These are phyloP conservation scores for Mucor saturninus DNA, from an alignment of 371 early-diverging fungal species.

Conservation along the genomic window DNA sequence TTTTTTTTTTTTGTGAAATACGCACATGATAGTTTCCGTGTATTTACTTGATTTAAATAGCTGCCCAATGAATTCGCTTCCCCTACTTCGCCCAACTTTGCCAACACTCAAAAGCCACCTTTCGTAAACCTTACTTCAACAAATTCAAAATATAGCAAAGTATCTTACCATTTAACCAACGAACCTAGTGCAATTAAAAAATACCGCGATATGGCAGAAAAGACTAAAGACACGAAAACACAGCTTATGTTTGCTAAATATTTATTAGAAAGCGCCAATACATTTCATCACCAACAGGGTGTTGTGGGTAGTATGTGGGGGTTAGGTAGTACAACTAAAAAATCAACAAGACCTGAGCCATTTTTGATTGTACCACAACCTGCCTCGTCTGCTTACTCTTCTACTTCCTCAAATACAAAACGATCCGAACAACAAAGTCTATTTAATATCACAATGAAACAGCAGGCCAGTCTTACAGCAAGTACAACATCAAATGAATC, in stretches of 20 bases:
- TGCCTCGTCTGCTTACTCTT: neutral
- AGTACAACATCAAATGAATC: neutral
- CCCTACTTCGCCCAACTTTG: constrained; percentile 10
- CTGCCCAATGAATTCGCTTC: neutral
- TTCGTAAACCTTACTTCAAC: neutral
- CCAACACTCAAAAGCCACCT: neutral
- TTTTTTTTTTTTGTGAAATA: neutral
- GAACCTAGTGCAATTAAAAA: constrained; percentile 59
- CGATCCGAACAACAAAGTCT: neutral
- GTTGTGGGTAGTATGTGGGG: constrained; percentile 27
- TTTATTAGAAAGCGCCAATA: constrained; percentile 58
- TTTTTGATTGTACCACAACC: constrained; percentile 8
- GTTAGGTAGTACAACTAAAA: constrained; percentile 12
- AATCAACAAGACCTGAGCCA: constrained; percentile 16
- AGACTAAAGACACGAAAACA: constrained; percentile 73
- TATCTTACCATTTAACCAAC: constrained; percentile 62
- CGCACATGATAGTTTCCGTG: neutral
- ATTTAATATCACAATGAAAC: neutral
- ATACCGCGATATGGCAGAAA: constrained; percentile 76
- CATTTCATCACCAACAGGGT: constrained; percentile 1
- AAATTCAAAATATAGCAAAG: constrained; percentile 34
- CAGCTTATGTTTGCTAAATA: constrained; percentile 87
- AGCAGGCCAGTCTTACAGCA: neutral
- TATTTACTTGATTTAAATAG: neutral
- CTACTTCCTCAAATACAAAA: neutral